Base-by-base conservation (phyloP, 2,329 filamentous ascomycete species). In the Rhinocladiella similis region DNA sequence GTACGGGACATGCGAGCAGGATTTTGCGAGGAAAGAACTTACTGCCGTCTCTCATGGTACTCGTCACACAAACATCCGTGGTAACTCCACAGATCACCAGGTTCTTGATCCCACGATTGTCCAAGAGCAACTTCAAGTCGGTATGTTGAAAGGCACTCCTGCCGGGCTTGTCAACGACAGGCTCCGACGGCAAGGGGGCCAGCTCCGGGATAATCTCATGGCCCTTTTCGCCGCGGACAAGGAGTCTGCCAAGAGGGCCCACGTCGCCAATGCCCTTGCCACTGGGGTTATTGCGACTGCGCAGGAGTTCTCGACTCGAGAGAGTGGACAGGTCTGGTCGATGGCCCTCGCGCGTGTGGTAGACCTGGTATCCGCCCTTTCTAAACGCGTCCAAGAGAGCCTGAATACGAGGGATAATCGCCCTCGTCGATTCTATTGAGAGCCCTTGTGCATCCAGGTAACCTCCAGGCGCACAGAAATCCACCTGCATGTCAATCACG, bases 201-300 rank as follows among this genome's bases (percentile, higher is more conserved):
- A 83, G 67, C 62, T 85, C 82, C 6, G 76, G 70, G 16, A 85
- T 75, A 27, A 79, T 83, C 46, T 81, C 82, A 64, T 85, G 82
- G 1, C 83, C 83, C 19, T 71, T 64, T 63, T 85, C 80, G 1
- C 83, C 83, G 18, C 83, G 78, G 20, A 86, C 72, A 3, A 86
- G 70, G 2, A 85, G 74, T n/a, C 79, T 77, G 1, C 83, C 83
- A 43, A 85, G 67, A 1, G 82, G 82, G 0, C 83, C 83, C 13
- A 59, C 68, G 10, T 77, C 75, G 3, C 76, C 78, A 45, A 85
- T 83, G 0, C 79, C 78, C n/a, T 80, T 63, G 6, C 75, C 73
- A 0, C 75, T 74, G 3, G 73, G 62, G 60, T 83, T 83, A 54
- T 84, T 80, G 12, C 72, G 72, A 39, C 79, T 82, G 3, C 83